A percentile compares a stretch with the other conserved stretches of the same genome.
These are phyloP conservation scores for Luffa acutangula DNA, from an alignment of 306 rosid genomes.

Conservation along the genomic window DNA sequence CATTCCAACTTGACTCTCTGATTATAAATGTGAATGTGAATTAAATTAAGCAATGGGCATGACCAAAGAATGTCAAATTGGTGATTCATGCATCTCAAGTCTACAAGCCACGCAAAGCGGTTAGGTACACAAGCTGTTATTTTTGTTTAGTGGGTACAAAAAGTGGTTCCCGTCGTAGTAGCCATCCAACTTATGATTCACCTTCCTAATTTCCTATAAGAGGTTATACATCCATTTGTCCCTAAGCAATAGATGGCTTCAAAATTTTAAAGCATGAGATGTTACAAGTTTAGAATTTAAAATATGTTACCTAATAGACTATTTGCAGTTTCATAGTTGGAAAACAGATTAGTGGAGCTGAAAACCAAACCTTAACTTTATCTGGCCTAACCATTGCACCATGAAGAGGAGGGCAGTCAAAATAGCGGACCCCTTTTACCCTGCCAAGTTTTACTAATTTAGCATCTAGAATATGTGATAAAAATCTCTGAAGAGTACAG, in stretches of 20 bases:
- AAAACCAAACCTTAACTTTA: slow-evolving; percentile 69
- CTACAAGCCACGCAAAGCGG: background rate
- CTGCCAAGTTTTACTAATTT: slow-evolving; percentile 22
- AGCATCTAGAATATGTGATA: background rate
- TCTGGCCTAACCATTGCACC: slow-evolving; percentile 87
- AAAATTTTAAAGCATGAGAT: background rate
- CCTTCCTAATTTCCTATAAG: background rate
- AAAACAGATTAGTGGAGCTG: background rate
- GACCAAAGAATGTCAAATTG: background rate
- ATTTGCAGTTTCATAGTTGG: background rate
- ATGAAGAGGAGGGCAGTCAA: slow-evolving; percentile 65
- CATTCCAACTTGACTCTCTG: background rate
- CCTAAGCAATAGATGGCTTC: background rate
- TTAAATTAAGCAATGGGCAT: background rate
- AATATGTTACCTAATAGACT: background rate
- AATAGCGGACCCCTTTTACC: slow-evolving; percentile 80
- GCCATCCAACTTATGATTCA: background rate
- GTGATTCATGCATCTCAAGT: background rate
- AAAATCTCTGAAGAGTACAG: background rate
- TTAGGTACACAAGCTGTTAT: background rate
- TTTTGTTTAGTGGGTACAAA: background rate
- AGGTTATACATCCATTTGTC: background rate
- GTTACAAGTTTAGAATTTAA: background rate
- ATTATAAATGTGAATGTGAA: background rate
- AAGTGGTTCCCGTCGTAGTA: background rate